phyloP scores from a whole-genome alignment of 2,329 filamentous ascomycete species.

The Ophiostoma novo-ulmi region DNA sequence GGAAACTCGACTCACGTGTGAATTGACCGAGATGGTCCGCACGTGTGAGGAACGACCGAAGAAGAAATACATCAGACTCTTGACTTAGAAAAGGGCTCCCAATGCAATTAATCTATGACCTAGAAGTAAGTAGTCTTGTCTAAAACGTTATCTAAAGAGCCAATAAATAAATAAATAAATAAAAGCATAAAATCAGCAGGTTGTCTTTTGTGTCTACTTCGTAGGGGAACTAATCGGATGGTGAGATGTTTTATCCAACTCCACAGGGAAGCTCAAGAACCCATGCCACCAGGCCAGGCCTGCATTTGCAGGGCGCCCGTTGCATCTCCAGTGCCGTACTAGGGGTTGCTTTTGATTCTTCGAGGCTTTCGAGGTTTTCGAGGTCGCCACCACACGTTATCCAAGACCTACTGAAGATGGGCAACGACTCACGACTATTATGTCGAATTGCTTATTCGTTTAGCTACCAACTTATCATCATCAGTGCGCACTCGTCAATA shows the following conservation, averaged over 20 bases:
- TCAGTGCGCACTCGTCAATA: neutral
- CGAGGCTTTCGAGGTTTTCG: neutral
- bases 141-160: neutral
- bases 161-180: neutral
- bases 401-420: neutral
- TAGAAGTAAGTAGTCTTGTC: neutral
- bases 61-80: neutral
- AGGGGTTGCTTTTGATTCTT: slow-evolving; percentile 1
- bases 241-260: neutral
- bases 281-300: slow-evolving; percentile 1
- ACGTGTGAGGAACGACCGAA: neutral
- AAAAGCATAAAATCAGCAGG: neutral
- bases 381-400: neutral
- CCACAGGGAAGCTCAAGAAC: neutral
- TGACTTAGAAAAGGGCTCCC: neutral
- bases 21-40: neutral
- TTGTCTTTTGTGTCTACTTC: neutral
- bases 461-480: too few relatives aligned
- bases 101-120: neutral
- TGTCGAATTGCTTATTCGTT: too few relatives aligned
- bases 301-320: neutral
- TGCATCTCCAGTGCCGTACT: slow-evolving; percentile 6
- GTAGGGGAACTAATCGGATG: neutral
- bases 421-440: too few relatives aligned
- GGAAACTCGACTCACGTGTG: slow-evolving; percentile 7